These are phyloP conservation scores for Fusarium subglutinans DNA, from an alignment of 2,329 filamentous ascomycete species.

Conservation along the genomic window DNA sequence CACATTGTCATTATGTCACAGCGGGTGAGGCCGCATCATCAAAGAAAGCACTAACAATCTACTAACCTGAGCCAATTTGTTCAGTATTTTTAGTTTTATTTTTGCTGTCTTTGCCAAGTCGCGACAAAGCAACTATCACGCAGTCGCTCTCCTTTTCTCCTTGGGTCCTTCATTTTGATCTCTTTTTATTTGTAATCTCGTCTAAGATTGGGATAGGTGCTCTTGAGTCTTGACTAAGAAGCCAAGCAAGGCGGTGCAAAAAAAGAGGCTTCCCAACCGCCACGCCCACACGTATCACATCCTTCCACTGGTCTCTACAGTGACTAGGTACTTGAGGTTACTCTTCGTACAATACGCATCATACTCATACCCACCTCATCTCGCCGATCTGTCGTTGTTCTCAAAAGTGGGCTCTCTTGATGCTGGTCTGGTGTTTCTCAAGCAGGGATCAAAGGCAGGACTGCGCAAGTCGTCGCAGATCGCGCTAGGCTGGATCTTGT, in stretches of 20 bases:
- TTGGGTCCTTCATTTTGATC: neutral
- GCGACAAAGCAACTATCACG: neutral
- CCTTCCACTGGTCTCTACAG: slow-evolving; percentile 9
- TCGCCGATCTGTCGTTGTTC: slow-evolving; percentile 28
- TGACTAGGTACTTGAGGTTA: neutral
- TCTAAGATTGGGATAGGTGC: slow-evolving; percentile 1
- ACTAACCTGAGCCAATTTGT: slow-evolving; percentile 1
- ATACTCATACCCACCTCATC: slow-evolving; percentile 23
- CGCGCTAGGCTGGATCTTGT: slow-evolving; percentile 24
- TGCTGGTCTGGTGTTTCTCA: slow-evolving; percentile 22
- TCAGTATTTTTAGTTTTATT: neutral
- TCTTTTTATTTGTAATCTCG: slow-evolving; percentile 19
- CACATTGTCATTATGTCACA: slow-evolving; percentile 35
- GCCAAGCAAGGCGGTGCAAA: slow-evolving; percentile 36
- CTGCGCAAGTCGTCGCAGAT: slow-evolving; percentile 22
- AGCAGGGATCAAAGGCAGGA: slow-evolving; percentile 32
- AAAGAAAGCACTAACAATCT: slow-evolving; percentile 20
- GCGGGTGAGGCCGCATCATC: slow-evolving; percentile 27
- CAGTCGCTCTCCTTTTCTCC: neutral
- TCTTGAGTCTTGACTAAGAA: slow-evolving; percentile 13
- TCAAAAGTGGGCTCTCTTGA: slow-evolving; percentile 22
- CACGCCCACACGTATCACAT: slow-evolving; percentile 23
- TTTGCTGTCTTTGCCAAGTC: neutral
- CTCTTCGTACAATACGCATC: neutral
- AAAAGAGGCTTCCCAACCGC: slow-evolving; percentile 1